Evolutionary conservation across 805 yeast species (phyloP).

Genomic region (Torulaspora delbrueckii): DNA sequence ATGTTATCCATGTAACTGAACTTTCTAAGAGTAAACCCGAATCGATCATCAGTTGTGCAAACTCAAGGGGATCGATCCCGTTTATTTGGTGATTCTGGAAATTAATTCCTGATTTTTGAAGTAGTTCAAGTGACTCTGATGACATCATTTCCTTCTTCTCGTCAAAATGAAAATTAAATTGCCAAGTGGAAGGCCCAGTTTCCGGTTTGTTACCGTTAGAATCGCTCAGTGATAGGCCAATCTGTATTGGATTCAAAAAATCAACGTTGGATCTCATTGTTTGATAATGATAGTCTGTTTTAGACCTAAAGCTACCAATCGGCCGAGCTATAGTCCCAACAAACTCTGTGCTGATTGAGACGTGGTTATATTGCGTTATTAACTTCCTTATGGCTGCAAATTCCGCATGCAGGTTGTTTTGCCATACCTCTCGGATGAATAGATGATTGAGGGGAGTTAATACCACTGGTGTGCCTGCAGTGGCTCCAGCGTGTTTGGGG

Average conservation of each 20-base stretch:
- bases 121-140: conserved; percentile 73
- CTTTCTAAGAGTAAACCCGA: conserved; percentile 76
- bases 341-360: conserved; percentile 82
- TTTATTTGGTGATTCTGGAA: conserved; percentile 64
- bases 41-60: conserved; percentile 78
- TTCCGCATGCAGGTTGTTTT: conserved; percentile 61
- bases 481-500: conserved; percentile 13
- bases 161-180: conserved; percentile 85
- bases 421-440: conserved; percentile 69
- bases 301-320: conserved; percentile 84
- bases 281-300: conserved; percentile 92
- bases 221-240: conserved; percentile 74
- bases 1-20: conserved; percentile 78
- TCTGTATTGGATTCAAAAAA: conserved; percentile 75
- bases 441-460: conserved; percentile 35
- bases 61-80: conserved; percentile 75
- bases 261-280: conserved; percentile 90
- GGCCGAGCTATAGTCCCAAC: conserved; percentile 97
- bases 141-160: conserved; percentile 77
- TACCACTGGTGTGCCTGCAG: conserved; percentile 7
- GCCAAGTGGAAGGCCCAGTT: conserved; percentile 79
- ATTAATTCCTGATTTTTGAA: conserved; percentile 78
- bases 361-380: conserved; percentile 48
- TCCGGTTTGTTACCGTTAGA: conserved; percentile 65
- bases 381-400: conserved; percentile 56